Evolutionary conservation across 345 rosid genomes (phyloP), one percentile per base, ranked within the genome.

Genomic region (Crucihimalaya himalaica): DNA sequence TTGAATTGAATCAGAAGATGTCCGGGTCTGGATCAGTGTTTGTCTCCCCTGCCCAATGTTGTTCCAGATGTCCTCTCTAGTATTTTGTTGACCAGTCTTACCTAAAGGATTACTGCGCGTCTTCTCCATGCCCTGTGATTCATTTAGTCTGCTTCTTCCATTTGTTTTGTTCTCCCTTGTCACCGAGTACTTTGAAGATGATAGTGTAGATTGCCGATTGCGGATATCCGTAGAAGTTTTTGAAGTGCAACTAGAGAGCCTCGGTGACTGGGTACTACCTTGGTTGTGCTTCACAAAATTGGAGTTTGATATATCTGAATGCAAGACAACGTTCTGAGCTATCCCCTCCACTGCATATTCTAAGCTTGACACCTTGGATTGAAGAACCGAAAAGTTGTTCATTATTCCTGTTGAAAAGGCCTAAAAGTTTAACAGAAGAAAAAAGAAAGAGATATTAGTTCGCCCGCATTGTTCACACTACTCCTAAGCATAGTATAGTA

Each of bases 291-390:
- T 87, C 83, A 64, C 53, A 57, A 75, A 35, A 75, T 76, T 84
- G 54, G 88, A 83, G 74, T 79, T 75, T 11, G 72, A 77, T 29
- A 73, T 72, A 77, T 84, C 81, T 43, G 89, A 57, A 80, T 81
- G 78, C 35, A 73, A 78, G 75, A 79, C 60, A 59, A 82, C 60
- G 52, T 73, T 84, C 62, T 70, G 84, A 53, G 80, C 75, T 46
- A 89, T 86, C 66, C 81, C 71, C 68, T 84, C 93, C 51, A 88
- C 84, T 66, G 83, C 89, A 81, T 85, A 83, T 76, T 91, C 98
- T 77, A 93, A 80, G 82, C 83, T 83, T 43, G 80, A 77, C 28
- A 93, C 89, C 79, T 89, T 93, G n/a, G 92, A 86, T 75, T 87
- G 87, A 74, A 93, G 75, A 75, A 74, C 68, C 6, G 89, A 86